These are phyloP conservation scores for Lichenothelia convexa DNA, from an alignment of 495 filamentous ascomycete species.

Conservation along the genomic window DNA sequence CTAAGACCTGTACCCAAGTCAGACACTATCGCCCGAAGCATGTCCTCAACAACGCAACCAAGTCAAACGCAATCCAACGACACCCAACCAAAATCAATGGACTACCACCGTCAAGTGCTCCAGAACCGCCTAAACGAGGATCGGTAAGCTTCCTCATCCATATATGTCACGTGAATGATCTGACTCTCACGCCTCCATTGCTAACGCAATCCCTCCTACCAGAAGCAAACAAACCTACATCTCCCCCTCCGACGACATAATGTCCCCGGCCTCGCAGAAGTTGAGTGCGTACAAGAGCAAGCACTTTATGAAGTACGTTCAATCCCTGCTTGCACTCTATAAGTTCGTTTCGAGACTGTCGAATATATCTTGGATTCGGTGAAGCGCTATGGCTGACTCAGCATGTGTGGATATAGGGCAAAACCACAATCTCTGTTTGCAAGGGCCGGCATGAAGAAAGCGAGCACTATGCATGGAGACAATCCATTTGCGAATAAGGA, in stretches of 20 bases:
- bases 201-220: too few relatives aligned
- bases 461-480: too few relatives aligned
- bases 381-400: too few relatives aligned
- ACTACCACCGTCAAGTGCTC: slow-evolving; percentile 62
- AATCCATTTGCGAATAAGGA: too few relatives aligned
- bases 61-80: slow-evolving; percentile 4
- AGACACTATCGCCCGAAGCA: slow-evolving; percentile 6
- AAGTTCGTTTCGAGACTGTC: too few relatives aligned
- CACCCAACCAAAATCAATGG: slow-evolving; percentile 42
- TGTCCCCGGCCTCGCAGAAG: slow-evolving; percentile 88
- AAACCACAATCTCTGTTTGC: too few relatives aligned
- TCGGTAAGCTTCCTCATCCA: slow-evolving; percentile 30
- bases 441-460: too few relatives aligned
- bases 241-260: slow-evolving; percentile 82
- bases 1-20: neutral
- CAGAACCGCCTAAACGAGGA: slow-evolving; percentile 52
- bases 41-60: slow-evolving; percentile 7
- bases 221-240: slow-evolving; percentile 49
- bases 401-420: too few relatives aligned
- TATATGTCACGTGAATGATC: neutral
- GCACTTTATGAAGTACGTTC: neutral
- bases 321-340: too few relatives aligned
- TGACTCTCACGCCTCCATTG: too few relatives aligned
- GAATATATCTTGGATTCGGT: too few relatives aligned
- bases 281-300: slow-evolving; percentile 48